Percentiles rank a stretch among this genome's conserved stretches.
These are phyloP conservation scores for Funneliformis geosporum DNA, from an alignment of 192 early-diverging fungal genomes.

Conservation along the genomic window DNA sequence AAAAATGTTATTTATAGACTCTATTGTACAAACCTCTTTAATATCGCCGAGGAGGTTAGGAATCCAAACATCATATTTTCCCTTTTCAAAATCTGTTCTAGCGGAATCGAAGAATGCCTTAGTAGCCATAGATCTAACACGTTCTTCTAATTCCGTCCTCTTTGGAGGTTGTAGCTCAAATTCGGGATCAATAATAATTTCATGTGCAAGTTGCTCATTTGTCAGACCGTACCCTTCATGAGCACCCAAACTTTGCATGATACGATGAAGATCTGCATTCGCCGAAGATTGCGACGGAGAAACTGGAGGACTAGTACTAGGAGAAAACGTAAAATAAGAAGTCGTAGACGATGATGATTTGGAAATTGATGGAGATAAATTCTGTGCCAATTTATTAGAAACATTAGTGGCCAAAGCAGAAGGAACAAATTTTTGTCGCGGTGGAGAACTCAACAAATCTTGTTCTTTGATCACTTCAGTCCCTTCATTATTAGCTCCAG, in stretches of 20 bases:
- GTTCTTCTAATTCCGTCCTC: slow-evolving; percentile 51
- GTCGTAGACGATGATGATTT: not conserved
- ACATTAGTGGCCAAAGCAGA: not conserved
- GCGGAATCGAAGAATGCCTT: slow-evolving; percentile 75
- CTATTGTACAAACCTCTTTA: slow-evolving; percentile 47
- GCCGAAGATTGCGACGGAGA: not conserved
- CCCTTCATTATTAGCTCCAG: slow-evolving; percentile 3
- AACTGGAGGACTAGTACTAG: not conserved
- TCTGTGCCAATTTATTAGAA: not conserved
- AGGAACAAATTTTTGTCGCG: not conserved
- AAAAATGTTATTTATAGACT: not conserved
- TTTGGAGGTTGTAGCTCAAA: slow-evolving; percentile 54
- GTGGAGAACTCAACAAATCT: not conserved
- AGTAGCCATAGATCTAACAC: slow-evolving; percentile 60
- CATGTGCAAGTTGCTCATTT: slow-evolving; percentile 76
- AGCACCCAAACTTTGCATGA: slow-evolving; percentile 38
- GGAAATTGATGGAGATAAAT: not conserved
- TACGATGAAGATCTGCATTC: slow-evolving; percentile 40
- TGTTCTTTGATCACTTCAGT: not conserved
- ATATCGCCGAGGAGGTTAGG: slow-evolving; percentile 58
- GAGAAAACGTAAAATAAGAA: not conserved
- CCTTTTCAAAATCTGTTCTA: slow-evolving; percentile 56
- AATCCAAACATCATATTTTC: slow-evolving; percentile 50
- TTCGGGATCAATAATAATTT: slow-evolving; percentile 72
- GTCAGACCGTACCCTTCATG: slow-evolving; percentile 42